Evolutionary conservation across 2,329 filamentous ascomycete species (phyloP).

Genomic region (Truncatella angustata): DNA sequence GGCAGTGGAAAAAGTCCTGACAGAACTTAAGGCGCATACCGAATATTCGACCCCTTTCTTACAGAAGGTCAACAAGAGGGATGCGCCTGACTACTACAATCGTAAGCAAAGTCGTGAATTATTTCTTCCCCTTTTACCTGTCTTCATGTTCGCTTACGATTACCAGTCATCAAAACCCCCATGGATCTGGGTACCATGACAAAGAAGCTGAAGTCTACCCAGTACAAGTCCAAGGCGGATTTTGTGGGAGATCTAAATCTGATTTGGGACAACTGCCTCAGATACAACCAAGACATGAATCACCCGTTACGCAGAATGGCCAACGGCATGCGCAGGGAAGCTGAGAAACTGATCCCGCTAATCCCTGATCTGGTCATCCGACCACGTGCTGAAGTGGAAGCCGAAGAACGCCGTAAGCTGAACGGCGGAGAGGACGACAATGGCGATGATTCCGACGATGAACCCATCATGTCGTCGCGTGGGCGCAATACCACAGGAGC

Average conservation of each 20-base stretch:
- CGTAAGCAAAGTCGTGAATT: constrained; percentile 4
- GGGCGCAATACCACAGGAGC: constrained; percentile 83
- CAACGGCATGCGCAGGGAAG: constrained; percentile 94
- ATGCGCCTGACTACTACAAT: constrained; percentile 90
- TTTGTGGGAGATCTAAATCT: constrained; percentile 92
- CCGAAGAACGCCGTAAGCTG: constrained; percentile 79
- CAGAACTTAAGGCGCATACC: constrained; percentile 93
- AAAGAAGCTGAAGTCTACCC: constrained; percentile 84
- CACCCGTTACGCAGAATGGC: constrained; percentile 91
- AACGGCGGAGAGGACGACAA: constrained; percentile 80
- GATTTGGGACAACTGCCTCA: constrained; percentile 96
- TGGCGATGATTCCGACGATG: constrained; percentile 90
- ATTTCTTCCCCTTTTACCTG: too few species aligned
- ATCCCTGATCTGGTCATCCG: constrained; percentile 92
- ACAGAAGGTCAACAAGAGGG: constrained; percentile 91
- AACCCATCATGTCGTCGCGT: constrained; percentile 96
- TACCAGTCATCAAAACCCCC: constrained; percentile 85
- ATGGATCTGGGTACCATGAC: constrained; percentile 99
- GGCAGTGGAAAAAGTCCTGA: constrained; percentile 92
- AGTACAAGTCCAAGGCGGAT: constrained; percentile 86
- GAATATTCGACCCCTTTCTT: constrained; percentile 97
- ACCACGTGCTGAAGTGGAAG: constrained; percentile 91
- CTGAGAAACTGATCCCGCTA: constrained; percentile 90
- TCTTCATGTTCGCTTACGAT: constrained; percentile 22
- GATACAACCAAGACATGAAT: constrained; percentile 87